These are phyloP conservation scores for Lagenidium giganteum DNA, from an alignment of 352 stramenopile species.

Conservation along the genomic window DNA sequence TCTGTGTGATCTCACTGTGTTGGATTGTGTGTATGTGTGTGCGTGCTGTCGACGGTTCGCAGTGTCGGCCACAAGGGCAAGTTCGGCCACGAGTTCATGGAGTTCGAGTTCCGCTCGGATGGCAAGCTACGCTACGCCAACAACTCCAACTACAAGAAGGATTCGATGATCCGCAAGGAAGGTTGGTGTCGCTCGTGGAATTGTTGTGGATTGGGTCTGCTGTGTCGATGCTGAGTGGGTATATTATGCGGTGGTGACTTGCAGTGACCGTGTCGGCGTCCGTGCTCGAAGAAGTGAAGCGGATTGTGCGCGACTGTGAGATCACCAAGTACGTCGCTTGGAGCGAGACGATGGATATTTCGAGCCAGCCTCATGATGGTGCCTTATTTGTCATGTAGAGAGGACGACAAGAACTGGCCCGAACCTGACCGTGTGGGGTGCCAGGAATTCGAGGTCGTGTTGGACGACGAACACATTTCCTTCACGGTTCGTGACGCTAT, in stretches of 20 bases:
- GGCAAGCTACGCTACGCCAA: conserved; percentile 95
- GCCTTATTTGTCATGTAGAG: conserved; percentile 32
- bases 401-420: conserved; percentile 96
- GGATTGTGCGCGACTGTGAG: conserved; percentile 90
- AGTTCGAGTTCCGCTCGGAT: conserved; percentile 94
- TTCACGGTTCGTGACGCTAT: conserved; percentile 79
- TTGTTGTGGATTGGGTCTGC: not conserved
- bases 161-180: conserved; percentile 97
- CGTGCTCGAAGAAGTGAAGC: conserved; percentile 93
- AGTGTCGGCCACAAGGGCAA: conserved; percentile 95
- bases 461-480: conserved; percentile 95
- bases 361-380: not conserved
- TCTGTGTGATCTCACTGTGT: not conserved
- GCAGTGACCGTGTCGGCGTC: conserved; percentile 86
- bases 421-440: conserved; percentile 89
- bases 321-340: conserved; percentile 78
- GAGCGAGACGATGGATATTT: too few relatives aligned
- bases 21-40: not conserved
- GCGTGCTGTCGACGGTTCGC: conserved; percentile 1
- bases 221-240: not conserved
- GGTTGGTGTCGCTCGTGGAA: conserved; percentile 27
- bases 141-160: conserved; percentile 98
- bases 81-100: conserved; percentile 97
- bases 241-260: not conserved
- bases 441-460: conserved; percentile 96